A percentile compares a stretch with the other conserved stretches of the same genome.
phyloP scores from a whole-genome alignment of 768 basidiomycete species.

The Pleurotus citrinopileatus region DNA sequence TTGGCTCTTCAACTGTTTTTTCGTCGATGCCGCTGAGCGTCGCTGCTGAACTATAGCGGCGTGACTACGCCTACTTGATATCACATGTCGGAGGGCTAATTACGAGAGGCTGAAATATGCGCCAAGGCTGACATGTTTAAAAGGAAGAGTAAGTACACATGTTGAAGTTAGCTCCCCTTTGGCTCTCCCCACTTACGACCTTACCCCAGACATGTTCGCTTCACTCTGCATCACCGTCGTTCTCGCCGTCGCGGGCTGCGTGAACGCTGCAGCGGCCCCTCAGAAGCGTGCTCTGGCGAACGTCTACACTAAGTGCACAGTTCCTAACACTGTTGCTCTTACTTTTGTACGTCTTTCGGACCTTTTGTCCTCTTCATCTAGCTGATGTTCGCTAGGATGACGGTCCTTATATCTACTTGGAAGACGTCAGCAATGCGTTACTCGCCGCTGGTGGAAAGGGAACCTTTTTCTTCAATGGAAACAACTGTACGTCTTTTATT shows the following conservation, averaged over 20 bases:
- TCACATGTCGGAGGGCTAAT: background rate
- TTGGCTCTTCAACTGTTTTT: too few species aligned
- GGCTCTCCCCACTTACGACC: background rate
- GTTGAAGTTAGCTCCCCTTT: background rate
- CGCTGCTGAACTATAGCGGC: background rate
- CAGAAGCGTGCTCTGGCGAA: conserved; percentile 13
- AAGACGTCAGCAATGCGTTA: conserved; percentile 29
- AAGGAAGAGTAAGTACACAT: background rate
- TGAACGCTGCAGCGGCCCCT: conserved; percentile 1
- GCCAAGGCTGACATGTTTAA: background rate
- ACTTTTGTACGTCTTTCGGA: conserved; percentile 26
- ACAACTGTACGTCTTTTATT: conserved; percentile 29
- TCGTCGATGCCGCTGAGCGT: too few species aligned
- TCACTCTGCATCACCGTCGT: background rate
- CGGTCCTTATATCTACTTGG: conserved; percentile 31
- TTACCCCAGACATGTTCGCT: conserved; percentile 1
- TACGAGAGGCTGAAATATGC: background rate
- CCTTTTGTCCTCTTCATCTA: too few species aligned
- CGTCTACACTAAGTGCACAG: conserved; percentile 31
- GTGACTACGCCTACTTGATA: background rate
- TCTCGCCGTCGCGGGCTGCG: background rate
- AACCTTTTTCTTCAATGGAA: conserved; percentile 42
- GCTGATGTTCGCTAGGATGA: conserved; percentile 26
- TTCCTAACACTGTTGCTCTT: conserved; percentile 29
- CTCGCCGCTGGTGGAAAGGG: conserved; percentile 33